These are phyloP conservation scores for Aotearoamyces nothofagi DNA, from an alignment of 2,329 filamentous ascomycete species.

Conservation along the genomic window DNA sequence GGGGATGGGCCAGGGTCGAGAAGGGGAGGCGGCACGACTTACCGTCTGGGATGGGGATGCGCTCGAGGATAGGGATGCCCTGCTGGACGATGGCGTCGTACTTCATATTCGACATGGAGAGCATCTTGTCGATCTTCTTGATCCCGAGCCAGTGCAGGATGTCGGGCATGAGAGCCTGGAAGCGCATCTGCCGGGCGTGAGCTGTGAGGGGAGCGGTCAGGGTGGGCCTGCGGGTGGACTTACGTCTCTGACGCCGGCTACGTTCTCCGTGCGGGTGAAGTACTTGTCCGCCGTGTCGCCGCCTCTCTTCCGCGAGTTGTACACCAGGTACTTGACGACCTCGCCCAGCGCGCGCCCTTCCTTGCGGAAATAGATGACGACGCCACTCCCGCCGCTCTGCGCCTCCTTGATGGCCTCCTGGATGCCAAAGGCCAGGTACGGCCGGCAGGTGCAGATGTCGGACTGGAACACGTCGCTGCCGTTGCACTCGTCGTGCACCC, in stretches of 20 bases:
- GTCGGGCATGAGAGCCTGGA: constrained; percentile 91
- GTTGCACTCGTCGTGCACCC: constrained; percentile 83
- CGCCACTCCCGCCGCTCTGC: constrained; percentile 81
- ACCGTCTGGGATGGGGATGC: constrained; percentile 81
- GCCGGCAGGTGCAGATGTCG: constrained; percentile 92
- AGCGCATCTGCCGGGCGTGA: constrained; percentile 63
- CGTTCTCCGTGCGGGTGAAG: constrained; percentile 86
- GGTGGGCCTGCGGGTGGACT: constrained; percentile 3
- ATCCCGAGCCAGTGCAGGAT: constrained; percentile 94
- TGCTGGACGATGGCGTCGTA: constrained; percentile 33
- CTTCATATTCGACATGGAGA: constrained; percentile 79
- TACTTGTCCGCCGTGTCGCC: constrained; percentile 71
- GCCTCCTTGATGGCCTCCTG: constrained; percentile 96
- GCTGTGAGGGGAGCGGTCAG: constrained; percentile 9
- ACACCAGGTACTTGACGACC: constrained; percentile 66
- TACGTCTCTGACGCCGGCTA: constrained; percentile 70
- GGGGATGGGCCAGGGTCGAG: not conserved
- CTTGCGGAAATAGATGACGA: constrained; percentile 98
- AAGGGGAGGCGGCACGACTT: too few relatives aligned
- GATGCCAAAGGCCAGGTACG: constrained; percentile 92
- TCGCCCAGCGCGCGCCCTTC: constrained; percentile 90
- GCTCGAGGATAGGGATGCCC: constrained; percentile 65
- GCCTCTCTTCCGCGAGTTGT: constrained; percentile 65
- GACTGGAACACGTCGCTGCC: constrained; percentile 96
- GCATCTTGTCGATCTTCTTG: constrained; percentile 90